A percentile compares a stretch with the other conserved stretches of the same genome.
phyloP scores from a whole-genome alignment of 2,329 filamentous ascomycete species.

The Ophiostoma quercus region DNA sequence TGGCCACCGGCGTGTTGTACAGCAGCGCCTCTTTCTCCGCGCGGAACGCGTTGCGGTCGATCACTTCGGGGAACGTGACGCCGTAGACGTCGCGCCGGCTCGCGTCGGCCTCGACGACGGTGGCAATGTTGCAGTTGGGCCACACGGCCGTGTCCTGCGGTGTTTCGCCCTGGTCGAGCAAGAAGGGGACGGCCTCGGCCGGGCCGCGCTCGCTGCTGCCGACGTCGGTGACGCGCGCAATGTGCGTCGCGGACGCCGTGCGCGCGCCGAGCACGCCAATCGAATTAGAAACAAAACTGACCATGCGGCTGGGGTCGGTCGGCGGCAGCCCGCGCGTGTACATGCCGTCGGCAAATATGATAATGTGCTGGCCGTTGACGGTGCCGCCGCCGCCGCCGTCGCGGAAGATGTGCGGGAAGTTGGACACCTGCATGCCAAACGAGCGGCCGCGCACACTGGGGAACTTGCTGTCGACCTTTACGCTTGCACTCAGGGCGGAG shows the following conservation, averaged over 20 bases:
- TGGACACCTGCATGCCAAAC: slow-evolving; percentile 26
- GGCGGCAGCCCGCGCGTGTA: slow-evolving; percentile 27
- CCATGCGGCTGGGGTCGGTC: slow-evolving; percentile 19
- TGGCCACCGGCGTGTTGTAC: slow-evolving; percentile 26
- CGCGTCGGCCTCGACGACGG: slow-evolving; percentile 6
- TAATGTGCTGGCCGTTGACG: slow-evolving; percentile 24
- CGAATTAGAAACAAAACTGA: slow-evolving; percentile 27
- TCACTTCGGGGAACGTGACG: slow-evolving; percentile 25
- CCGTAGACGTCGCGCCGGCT: slow-evolving; percentile 12
- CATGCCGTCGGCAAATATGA: slow-evolving; percentile 26
- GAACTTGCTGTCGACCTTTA: slow-evolving; percentile 19
- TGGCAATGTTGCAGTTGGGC: slow-evolving; percentile 27
- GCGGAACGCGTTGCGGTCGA: slow-evolving; percentile 24
- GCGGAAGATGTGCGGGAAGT: slow-evolving; percentile 27
- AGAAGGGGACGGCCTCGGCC: slow-evolving; percentile 21
- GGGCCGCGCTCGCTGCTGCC: slow-evolving; percentile 18
- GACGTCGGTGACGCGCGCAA: slow-evolving; percentile 20
- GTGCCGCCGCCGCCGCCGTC: slow-evolving; percentile 28
- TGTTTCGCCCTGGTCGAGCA: slow-evolving; percentile 20
- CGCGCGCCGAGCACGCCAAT: slow-evolving; percentile 20
- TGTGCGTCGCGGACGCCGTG: not conserved
- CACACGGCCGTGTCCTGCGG: slow-evolving; percentile 20
- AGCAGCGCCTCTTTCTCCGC: slow-evolving; percentile 21
- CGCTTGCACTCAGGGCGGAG: not conserved
- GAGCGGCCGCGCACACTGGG: slow-evolving; percentile 17